Base-by-base conservation (phyloP, 495 filamentous ascomycete genomes). In the Daldinia caldariorum region DNA sequence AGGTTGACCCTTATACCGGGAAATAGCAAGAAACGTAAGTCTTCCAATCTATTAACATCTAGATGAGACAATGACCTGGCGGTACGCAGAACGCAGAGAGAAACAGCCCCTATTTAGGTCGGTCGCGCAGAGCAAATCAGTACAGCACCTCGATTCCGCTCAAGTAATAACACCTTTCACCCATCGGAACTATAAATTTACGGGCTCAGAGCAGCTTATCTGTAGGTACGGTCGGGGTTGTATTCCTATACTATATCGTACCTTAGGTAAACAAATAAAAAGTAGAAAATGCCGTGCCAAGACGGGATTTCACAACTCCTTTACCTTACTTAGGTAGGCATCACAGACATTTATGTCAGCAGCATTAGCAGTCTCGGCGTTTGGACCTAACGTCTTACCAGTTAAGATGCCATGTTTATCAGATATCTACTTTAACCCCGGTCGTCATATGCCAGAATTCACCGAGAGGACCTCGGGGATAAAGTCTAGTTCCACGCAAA, bases 401-500 rank as follows among this genome's bases (percentile, higher is more conserved):
- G 7, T 47, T 9, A 18, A 14, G 43, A 16, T 47, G 16, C 9
- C 5, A 16, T 47, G 43, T 47, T 47, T 47, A 47, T 47, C 43
- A 47, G 43, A 47, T n/a, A n/a, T n/a, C 20, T 16, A 3, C 9
- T 47, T 47, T 22, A 20, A 22, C 1, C 43, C 43, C 43, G 18
- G 18, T 16, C 6, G 10, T 22, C 9, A 47, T 22, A 22, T 47
- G 9, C 20, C 20, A 20, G 43, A 47, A 9, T 22, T 47, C 18
- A 47, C 18, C 16, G 43, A 47, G 18, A 22, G 41, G 14, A 20
- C 53, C 9, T 13, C 62, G 62, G 62, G 54, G 53, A 49, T 65
- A 58, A 51, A 39, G 6, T 18, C 39, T 65, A 60, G 43, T 45
- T 67, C 65, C 65, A 55, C 35, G 16, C 50, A 67, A 67, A 61